Base-by-base conservation (phyloP, 2,329 filamentous ascomycete genomes). In the Sporothrix curviconia region DNA sequence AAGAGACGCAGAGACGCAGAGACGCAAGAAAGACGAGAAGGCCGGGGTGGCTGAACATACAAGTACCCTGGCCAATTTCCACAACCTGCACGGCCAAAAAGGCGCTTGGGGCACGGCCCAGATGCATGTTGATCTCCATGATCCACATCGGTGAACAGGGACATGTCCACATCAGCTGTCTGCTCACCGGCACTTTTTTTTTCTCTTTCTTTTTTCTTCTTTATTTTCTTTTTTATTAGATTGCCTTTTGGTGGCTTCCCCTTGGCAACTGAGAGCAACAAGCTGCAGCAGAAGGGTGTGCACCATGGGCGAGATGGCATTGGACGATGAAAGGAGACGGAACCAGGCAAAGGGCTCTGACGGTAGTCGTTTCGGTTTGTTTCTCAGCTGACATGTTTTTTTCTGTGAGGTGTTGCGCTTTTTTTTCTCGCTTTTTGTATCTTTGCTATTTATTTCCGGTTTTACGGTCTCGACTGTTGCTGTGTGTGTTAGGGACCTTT, bases 361-460 rank as follows among this genome's bases (percentile, higher is more conserved):
- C 39, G 49, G 49, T 51, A 3, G 34, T 3, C 34, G 49, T 51
- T 51, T 40, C 15, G 34, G 28, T 39, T 39, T 51, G 22, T 39
- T 37, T 50, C 19, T 49, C 47, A 37, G 47, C 47, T 50, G 32
- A 50, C 47, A 37, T 55, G 24, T 46, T n/a, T 15, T 46, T 34
- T 34, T 34, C 3, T 34, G 9, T 24, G n/a, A 22, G 15, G 7
- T 39, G 15, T 37, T 11, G 17, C 32, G n/a, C 46, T 28, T 28
- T 46, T 47, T 19, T 42, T 17, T 49, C 22, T 30, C 19, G 36
- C 11, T 47, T 17, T 25, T 37, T 36, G 28, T 28, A n/a, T n/a
- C n/a, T n/a, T n/a, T n/a, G n/a, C n/a, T n/a, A n/a, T n/a, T n/a
- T n/a, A n/a, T 52, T 37, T 52, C 17, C 15, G 19, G 32, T 25